A percentile compares a stretch with the other conserved stretches of the same genome.
phyloP scores from a whole-genome alignment of 768 basidiomycete genomes.

The Coprinopsis strossmayeri region DNA sequence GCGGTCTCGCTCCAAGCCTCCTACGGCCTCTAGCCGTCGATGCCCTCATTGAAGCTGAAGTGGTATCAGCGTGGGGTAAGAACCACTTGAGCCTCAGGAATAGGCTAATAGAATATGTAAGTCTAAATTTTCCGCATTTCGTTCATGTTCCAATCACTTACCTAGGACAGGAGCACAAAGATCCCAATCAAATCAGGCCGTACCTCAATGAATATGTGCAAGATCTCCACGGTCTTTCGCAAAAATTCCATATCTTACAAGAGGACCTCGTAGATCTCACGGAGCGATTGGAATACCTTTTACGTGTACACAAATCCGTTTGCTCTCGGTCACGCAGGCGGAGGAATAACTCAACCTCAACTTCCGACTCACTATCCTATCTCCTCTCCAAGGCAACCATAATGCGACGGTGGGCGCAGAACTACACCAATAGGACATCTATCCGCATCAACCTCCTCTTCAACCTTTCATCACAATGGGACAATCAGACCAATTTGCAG shows the following conservation, averaged over 20 bases:
- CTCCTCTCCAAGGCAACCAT: slow-evolving; percentile 9
- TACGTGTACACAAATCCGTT: neutral
- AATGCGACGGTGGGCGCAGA: slow-evolving; percentile 13
- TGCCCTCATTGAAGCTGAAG: slow-evolving; percentile 10
- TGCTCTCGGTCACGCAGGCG: neutral
- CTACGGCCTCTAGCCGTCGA: slow-evolving; percentile 13
- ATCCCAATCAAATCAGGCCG: neutral
- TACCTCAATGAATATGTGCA: slow-evolving; percentile 7
- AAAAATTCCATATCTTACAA: slow-evolving; percentile 8
- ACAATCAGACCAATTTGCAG: slow-evolving; percentile 15
- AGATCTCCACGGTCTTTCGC: slow-evolving; percentile 11
- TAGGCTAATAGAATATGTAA: slow-evolving; percentile 8
- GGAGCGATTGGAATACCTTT: slow-evolving; percentile 10
- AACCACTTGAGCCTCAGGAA: slow-evolving; percentile 2
- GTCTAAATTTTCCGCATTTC: neutral
- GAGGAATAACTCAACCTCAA: neutral
- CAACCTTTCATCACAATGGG: slow-evolving; percentile 16
- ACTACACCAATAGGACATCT: slow-evolving; percentile 16
- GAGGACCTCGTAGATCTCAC: slow-evolving; percentile 10
- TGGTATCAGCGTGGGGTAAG: slow-evolving; percentile 1
- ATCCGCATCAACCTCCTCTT: slow-evolving; percentile 18
- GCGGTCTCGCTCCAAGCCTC: neutral
- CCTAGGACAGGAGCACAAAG: slow-evolving; percentile 3
- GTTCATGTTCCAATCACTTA: neutral
- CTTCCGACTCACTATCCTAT: slow-evolving; percentile 11